A percentile compares a stretch with the other conserved stretches of the same genome.
Conservation (phyloP, 345 rosid species). For the Iberis pinnata region DNA sequence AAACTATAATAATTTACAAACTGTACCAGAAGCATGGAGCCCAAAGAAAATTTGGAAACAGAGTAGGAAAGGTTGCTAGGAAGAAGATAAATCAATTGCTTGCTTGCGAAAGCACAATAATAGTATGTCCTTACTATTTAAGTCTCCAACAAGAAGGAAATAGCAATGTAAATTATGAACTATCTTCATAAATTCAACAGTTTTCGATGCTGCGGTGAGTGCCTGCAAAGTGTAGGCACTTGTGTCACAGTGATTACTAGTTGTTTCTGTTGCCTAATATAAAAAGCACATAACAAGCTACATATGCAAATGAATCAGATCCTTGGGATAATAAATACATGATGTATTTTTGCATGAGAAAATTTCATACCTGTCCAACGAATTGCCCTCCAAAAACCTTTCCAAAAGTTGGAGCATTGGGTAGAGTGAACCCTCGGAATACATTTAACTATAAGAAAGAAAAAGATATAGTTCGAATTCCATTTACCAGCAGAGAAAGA, state of each 20-base stretch:
- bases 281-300: conserved; percentile 5
- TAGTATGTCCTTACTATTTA: conserved; percentile 48
- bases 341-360: no score
- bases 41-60: not conserved
- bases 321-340: not conserved
- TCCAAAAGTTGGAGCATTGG: conserved; percentile 78
- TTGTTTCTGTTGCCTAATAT: not conserved
- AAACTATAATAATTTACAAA: conserved; percentile 3
- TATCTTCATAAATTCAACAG: conserved; percentile 65
- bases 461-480: not conserved
- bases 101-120: conserved; percentile 3
- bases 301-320: not conserved
- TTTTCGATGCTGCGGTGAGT: conserved; percentile 85
- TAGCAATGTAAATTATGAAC: conserved; percentile 82
- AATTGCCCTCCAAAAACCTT: conserved; percentile 93
- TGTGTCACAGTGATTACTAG: conserved; percentile 16
- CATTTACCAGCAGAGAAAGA: no score
- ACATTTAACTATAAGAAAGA: conserved; percentile 54
- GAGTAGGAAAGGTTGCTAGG: not conserved
- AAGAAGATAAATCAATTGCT: conserved; percentile 1
- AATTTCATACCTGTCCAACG: conserved; percentile 62
- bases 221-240: conserved; percentile 46
- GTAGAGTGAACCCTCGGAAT: conserved; percentile 71
- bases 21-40: not conserved
- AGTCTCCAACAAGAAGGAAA: conserved; percentile 84